Base-by-base conservation (phyloP, 1,284 basidiomycete genomes). In the Melanopsichium pennsylvanicum region DNA sequence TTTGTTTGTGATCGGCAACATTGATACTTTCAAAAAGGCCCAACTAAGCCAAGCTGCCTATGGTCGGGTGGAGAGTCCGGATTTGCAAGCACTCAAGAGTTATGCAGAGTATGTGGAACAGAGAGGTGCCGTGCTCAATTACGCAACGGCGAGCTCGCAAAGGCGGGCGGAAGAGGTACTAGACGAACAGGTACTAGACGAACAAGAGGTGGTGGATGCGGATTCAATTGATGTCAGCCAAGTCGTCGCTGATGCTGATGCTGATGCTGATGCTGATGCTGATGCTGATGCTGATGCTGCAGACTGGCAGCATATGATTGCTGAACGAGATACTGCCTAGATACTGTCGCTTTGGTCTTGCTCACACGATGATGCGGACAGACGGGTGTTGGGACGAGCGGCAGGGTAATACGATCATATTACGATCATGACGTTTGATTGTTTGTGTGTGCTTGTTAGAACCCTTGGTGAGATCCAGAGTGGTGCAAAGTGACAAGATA, bases 1-100 rank as follows among this genome's bases (percentile, higher is more conserved):
- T 82, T 84, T 98, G 4, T 85, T 97, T 76, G 88, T 99, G 54
- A 86, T 98, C 72, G 96, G 95, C 25, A 91, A 86, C 57, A 84
- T 90, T 59, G 83, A 84, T 52, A 94, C 92, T 25, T 83, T 94
- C 42, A 50, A 60, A 12, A 63, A 41, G 32, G 72, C 70, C 11
- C 62, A 74, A 55, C 48, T 68, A 15, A 70, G 66, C 54, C 56
- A 75, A 35, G 46, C 71, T 22, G 46, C 72, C 35, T 67, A 64
- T 45, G 39, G 62, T 44, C 47, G 63, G 19, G 48, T 67, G 12
- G 49, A 73, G 54, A 46, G 57, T 47, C 50, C 67, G 4, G 56
- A 75, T 32, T 46, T 66, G 21, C 55, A 67, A 16, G 55, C 57
- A 15, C 47, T 70, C 18, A 41, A 44, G 6, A 51, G 37, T 21